phyloP scores from a whole-genome alignment of 495 filamentous ascomycete species.

The Tirmania nivea region DNA sequence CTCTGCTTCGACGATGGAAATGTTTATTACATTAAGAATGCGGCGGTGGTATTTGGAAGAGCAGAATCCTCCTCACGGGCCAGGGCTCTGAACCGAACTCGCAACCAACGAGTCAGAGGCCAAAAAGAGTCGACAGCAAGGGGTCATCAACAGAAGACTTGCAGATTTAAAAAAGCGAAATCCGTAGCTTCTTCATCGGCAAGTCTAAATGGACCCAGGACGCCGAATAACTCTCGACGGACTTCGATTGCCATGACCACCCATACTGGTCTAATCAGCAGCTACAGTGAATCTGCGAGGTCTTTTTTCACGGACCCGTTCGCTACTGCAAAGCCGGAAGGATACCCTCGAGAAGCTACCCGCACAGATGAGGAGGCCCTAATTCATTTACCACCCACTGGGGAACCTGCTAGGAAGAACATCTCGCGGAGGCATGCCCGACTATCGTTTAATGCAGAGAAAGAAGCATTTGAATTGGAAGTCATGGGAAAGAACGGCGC shows the following conservation, averaged over 20 bases:
- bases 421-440: constrained; percentile 75
- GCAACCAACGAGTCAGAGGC: not conserved
- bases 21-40: constrained; percentile 17
- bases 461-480: constrained; percentile 53
- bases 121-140: not conserved
- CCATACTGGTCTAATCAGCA: not conserved
- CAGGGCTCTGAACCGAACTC: constrained; percentile 2
- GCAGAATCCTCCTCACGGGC: constrained; percentile 10
- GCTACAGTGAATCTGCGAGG: not conserved
- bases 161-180: not conserved
- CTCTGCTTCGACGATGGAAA: constrained; percentile 20
- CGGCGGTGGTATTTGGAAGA: constrained; percentile 14
- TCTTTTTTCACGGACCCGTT: not conserved
- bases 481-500: constrained; percentile 71
- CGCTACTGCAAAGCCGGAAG: not conserved
- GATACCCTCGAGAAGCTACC: not conserved
- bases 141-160: not conserved
- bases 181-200: constrained; percentile 2
- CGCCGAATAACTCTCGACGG: not conserved
- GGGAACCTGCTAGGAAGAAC: constrained; percentile 24
- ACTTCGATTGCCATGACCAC: not conserved
- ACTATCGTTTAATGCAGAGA: constrained; percentile 58
- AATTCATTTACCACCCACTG: constrained; percentile 12
- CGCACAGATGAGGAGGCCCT: constrained; percentile 9
- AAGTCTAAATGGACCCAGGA: not conserved